A percentile compares a stretch with the other conserved stretches of the same genome.
phyloP scores from a whole-genome alignment of 2,329 filamentous ascomycete species.

The Neofusicoccum ribis region DNA sequence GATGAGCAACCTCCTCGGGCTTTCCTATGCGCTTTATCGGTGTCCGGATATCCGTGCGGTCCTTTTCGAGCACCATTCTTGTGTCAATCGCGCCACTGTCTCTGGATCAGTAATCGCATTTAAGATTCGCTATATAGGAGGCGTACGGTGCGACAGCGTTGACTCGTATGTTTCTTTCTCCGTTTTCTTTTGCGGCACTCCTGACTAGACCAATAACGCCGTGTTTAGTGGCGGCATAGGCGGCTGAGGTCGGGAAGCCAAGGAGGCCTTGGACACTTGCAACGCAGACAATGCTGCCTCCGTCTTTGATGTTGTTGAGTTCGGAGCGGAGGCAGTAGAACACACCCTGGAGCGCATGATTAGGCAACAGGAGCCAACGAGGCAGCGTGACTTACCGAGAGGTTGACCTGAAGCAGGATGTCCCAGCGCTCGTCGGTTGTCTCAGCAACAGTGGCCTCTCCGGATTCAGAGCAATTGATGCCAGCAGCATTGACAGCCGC shows the following conservation, averaged over 20 bases:
- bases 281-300: conserved; percentile 38
- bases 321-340: conserved; percentile 28
- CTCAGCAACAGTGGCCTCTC: conserved; percentile 42
- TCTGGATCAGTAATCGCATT: background rate
- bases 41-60: background rate
- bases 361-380: background rate
- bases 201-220: conserved; percentile 32
- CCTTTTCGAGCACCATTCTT: conserved; percentile 24
- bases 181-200: conserved; percentile 39
- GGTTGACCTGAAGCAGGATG: conserved; percentile 35
- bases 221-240: conserved; percentile 22
- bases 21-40: conserved; percentile 20
- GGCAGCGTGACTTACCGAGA: conserved; percentile 24
- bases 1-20: conserved; percentile 35
- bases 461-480: conserved; percentile 27
- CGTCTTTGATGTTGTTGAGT: conserved; percentile 36
- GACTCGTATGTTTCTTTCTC: conserved; percentile 35
- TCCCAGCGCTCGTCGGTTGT: conserved; percentile 37
- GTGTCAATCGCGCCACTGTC: conserved; percentile 26
- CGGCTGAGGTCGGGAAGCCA: conserved; percentile 34
- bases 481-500: conserved; percentile 47
- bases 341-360: conserved; percentile 1
- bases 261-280: conserved; percentile 51
- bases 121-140: background rate
- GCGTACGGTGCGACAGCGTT: conserved; percentile 46